Conservation (phyloP, 2,329 filamentous ascomycete species). For the Fusarium udum region DNA sequence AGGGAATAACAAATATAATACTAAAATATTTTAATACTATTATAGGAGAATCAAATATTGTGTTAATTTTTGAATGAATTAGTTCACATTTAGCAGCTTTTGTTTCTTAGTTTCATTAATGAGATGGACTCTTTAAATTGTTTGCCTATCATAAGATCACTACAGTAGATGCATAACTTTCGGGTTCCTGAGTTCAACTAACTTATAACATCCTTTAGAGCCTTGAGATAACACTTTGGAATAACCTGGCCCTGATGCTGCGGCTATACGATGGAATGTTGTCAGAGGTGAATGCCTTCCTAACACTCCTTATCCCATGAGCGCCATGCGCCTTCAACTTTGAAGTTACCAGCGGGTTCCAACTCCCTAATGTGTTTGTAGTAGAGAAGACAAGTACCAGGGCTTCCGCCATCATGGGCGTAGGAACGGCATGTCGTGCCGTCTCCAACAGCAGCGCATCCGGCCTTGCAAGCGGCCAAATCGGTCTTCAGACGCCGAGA, state of each 20-base stretch:
- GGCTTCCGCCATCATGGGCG: background rate
- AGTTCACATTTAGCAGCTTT: background rate
- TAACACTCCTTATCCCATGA: background rate
- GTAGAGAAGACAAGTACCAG: background rate
- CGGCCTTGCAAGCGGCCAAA: background rate
- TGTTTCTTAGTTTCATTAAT: background rate
- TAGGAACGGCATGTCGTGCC: background rate
- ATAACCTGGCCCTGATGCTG: background rate
- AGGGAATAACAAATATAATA: too few species aligned
- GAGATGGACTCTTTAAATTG: background rate
- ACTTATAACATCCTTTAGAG: background rate
- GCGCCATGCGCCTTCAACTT: background rate
- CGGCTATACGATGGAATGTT: background rate
- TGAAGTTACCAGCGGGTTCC: background rate
- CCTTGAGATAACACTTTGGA: fast-evolving
- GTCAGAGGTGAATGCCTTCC: background rate
- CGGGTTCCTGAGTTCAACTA: background rate
- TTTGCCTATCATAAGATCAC: too few species aligned
- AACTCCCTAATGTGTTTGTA: background rate
- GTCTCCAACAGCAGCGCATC: background rate
- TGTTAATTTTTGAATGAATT: too few species aligned
- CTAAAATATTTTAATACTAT: background rate
- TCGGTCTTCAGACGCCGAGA: background rate
- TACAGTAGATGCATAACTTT: too few species aligned
- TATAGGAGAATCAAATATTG: too few species aligned